phyloP scores from a whole-genome alignment of 768 basidiomycete genomes.

The Leccinum rimulosum region DNA sequence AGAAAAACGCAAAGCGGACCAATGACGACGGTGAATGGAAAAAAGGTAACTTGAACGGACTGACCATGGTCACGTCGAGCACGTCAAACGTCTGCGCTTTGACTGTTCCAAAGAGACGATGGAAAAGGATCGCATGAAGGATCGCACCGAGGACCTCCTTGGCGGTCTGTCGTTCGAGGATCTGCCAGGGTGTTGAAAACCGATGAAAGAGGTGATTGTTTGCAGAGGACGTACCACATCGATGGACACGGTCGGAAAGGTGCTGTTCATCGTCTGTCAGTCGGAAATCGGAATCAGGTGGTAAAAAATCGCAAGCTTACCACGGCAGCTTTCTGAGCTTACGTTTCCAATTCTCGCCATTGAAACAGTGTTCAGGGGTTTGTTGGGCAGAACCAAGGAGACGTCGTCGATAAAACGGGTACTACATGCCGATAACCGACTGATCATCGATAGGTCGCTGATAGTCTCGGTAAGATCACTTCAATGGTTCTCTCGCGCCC shows the following conservation, averaged over 20 bases:
- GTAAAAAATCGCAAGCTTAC: no score
- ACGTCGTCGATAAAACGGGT: no score
- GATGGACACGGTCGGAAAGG: slow-evolving; percentile 29
- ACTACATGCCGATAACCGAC: no score
- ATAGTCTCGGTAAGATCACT: no score
- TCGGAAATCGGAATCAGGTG: no score
- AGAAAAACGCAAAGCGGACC: neutral
- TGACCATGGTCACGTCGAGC: slow-evolving; percentile 80
- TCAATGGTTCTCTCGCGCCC: no score
- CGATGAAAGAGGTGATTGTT: no score
- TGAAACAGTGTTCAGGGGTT: no score
- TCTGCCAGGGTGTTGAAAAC: slow-evolving; percentile 36
- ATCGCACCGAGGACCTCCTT: slow-evolving; percentile 75
- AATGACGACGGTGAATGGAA: neutral
- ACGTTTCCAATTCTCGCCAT: no score
- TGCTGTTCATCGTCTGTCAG: slow-evolving; percentile 21
- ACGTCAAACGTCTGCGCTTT: slow-evolving; percentile 77
- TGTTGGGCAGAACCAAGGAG: no score
- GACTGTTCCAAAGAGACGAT: slow-evolving; percentile 77
- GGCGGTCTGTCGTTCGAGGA: slow-evolving; percentile 66
- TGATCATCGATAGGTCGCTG: no score
- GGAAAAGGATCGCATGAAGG: slow-evolving; percentile 81
- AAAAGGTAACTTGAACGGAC: slow-evolving; percentile 15
- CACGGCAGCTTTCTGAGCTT: no score
- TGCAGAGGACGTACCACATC: slow-evolving; percentile 25